Percentiles rank a stretch among this genome's conserved stretches.
Conservation (phyloP, 495 filamentous ascomycete species). For the Cercophora newfieldiana region DNA sequence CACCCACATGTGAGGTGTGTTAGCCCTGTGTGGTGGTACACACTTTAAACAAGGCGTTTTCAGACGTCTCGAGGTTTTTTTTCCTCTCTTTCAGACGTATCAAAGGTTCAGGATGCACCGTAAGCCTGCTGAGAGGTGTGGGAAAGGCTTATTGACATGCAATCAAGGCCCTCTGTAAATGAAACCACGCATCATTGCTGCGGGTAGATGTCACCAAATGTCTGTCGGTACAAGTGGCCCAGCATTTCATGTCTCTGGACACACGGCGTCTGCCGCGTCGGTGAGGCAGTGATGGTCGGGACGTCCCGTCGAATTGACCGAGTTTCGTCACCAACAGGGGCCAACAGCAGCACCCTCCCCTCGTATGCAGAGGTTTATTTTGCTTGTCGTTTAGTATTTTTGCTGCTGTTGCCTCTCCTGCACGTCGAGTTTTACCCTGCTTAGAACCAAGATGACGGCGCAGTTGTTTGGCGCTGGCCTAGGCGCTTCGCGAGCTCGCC, state of each 20-base stretch:
- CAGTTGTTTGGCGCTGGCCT: not conserved
- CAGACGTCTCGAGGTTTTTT: no score
- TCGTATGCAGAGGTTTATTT: not conserved
- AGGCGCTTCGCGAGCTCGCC: not conserved
- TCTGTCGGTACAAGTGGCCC: no score
- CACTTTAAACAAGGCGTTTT: no score
- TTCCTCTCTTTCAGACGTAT: no score
- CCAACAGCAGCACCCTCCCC: not conserved
- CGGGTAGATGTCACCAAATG: no score
- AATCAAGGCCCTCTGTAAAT: no score
- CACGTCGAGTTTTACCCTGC: not conserved
- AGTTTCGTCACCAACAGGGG: not conserved
- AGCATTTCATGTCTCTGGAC: no score
- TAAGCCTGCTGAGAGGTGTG: no score
- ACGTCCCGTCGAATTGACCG: not conserved
- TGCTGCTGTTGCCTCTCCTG: not conserved
- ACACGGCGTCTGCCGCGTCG: not conserved
- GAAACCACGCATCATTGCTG: no score
- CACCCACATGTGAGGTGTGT: conserved; percentile 3
- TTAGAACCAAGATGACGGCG: not conserved
- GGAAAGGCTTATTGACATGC: no score
- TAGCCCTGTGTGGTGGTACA: conserved; percentile 1
- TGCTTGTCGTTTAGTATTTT: not conserved
- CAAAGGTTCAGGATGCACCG: no score
- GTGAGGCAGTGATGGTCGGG: not conserved